Evolutionary conservation across 2,329 filamentous ascomycete species (phyloP), one percentile per base, ranked within the genome.

Genomic region (Aspergillus sp.): DNA sequence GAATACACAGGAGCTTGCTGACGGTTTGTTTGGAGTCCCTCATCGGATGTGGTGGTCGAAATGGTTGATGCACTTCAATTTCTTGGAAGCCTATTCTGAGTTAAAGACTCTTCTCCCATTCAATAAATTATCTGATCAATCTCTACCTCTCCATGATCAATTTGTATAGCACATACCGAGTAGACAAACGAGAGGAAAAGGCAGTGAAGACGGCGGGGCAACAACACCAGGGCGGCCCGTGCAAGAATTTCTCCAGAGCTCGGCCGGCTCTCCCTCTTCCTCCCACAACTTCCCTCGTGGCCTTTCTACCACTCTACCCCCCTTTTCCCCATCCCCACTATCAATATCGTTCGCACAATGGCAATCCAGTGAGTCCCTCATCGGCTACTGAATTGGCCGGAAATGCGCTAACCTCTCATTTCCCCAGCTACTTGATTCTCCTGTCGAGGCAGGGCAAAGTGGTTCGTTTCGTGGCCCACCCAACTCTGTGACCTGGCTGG

Each of bases 401-500:
- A n/a, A 57, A 41, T 54, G 25, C 51, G 65, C 68, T 71, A 58
- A 73, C 62, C 27, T 54, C 41, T 17, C 15, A n/a, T 54, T 56
- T 1, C 11, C 32, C 49, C 62, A 98, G 95, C 83, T 99, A 99
- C 78, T 84, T 99, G 70, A 98, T 99, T 78, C 87, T 99, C 77
- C 89, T 99, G 70, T 98, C 94, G 66, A 88, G 95, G 73, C 95
- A 99, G 84, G 95, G 95, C 83, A 99, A 99, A 90, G 95, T 99
- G 81, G 94, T 99, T 85, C 72, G 92, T 62, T 54, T 68, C 73
- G 76, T 77, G 68, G 69, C 72, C 77, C 75, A 80, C 78, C 75
- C 57, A 66, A 66, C 67, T 73, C 59, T 61, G 58, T 50, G 60
- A 61, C 62, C 60, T 62, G 64, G 58, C 66, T 66, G 62, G 60